Conservation (phyloP, 2,329 filamentous ascomycete genomes). For the Pyricularia sp. region DNA sequence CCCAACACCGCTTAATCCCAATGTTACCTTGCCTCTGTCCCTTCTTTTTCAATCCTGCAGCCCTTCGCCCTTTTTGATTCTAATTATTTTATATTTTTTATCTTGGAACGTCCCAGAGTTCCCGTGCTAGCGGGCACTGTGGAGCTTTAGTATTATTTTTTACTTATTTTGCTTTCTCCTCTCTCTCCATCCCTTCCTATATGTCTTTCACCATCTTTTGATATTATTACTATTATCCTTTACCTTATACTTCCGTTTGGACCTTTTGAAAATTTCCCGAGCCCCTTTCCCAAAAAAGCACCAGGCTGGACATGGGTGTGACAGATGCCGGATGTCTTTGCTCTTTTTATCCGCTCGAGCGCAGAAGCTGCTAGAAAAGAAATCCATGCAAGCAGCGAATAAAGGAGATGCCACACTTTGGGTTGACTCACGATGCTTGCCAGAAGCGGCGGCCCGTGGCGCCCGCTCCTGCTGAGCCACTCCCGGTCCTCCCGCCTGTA, state of each 20-base stretch:
- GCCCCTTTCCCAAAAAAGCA: neutral
- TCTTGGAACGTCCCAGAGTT: neutral
- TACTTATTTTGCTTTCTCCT: neutral
- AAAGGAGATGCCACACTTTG: neutral
- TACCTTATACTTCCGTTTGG: neutral
- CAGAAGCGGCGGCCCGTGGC: conserved; percentile 1
- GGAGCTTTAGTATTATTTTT: neutral
- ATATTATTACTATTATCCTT: neutral
- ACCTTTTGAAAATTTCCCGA: neutral
- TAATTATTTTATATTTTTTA: too few relatives aligned
- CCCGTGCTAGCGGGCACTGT: neutral
- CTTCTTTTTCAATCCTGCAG: neutral
- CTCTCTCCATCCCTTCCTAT: neutral
- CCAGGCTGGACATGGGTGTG: neutral
- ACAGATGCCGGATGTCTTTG: neutral
- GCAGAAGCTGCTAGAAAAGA: neutral
- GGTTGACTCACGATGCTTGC: conserved; percentile 2
- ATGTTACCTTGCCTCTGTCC: neutral
- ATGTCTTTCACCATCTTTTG: neutral
- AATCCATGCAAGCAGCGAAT: neutral
- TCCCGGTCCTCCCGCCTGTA: neutral
- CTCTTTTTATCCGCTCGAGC: neutral
- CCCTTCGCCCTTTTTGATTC: neutral
- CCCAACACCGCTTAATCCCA: neutral
- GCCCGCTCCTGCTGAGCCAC: neutral